Conservation (phyloP, 2,329 filamentous ascomycete genomes). For the Ilyonectria mors-panacis region DNA sequence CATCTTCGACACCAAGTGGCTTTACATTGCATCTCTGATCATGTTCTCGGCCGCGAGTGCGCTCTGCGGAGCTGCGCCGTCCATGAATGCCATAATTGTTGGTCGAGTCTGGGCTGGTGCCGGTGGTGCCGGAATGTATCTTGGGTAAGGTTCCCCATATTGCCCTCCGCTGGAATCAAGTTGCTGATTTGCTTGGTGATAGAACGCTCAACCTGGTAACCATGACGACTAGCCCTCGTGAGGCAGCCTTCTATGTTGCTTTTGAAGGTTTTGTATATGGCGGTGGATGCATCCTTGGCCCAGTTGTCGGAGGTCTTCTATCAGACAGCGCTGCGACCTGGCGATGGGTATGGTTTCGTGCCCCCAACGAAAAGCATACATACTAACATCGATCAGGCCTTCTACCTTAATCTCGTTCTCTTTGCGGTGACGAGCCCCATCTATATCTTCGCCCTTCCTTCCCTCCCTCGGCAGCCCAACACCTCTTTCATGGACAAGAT, state of each 20-base stretch:
- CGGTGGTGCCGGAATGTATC: conserved; percentile 52
- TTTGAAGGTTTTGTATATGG: conserved; percentile 54
- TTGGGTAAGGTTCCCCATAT: conserved; percentile 29
- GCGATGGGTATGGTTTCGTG: conserved; percentile 51
- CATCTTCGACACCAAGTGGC: conserved; percentile 61
- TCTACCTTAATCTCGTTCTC: conserved; percentile 70
- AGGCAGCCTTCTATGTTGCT: conserved; percentile 48
- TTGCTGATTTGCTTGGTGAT: not conserved
- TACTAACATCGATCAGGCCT: conserved; percentile 55
- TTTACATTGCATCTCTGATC: conserved; percentile 48
- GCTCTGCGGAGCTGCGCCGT: conserved; percentile 60
- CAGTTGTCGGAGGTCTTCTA: conserved; percentile 59
- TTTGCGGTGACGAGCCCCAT: conserved; percentile 53
- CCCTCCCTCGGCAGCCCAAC: conserved; percentile 41
- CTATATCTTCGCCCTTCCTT: conserved; percentile 49
- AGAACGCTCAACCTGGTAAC: conserved; percentile 36
- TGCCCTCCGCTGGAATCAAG: not conserved
- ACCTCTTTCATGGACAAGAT: conserved; percentile 48
- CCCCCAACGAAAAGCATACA: not conserved
- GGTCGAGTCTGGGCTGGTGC: conserved; percentile 60
- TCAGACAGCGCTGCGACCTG: conserved; percentile 56
- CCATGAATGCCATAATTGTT: conserved; percentile 62
- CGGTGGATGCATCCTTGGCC: conserved; percentile 59
- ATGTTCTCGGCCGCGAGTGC: conserved; percentile 51
- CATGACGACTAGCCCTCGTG: conserved; percentile 32